Evolutionary conservation across 2,329 filamentous ascomycete species (phyloP), one percentile per base, ranked within the genome.

Genomic region (Seiridium unicorne): DNA sequence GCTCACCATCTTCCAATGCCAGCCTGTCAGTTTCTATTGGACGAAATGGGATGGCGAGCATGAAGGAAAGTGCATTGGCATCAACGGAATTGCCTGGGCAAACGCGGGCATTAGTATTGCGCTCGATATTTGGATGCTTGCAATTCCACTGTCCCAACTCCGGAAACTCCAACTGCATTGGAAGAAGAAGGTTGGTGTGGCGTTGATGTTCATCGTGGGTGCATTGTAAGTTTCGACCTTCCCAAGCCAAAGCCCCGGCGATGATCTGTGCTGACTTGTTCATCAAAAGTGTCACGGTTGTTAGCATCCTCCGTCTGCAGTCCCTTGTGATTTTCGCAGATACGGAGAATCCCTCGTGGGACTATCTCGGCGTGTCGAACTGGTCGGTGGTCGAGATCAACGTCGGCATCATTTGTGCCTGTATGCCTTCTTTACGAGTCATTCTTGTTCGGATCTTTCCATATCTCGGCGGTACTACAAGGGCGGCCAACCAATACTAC

Each of bases 171-270:
- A 76, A 4, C 64, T 82, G 51, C 74, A 76, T 58, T 77, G 74
- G 69, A 79, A 78, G 70, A 81, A 81, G 69, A 83, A 81, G 70
- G n/a, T 79, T 7, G 73, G 77, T 53, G 75, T 81, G 2, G 65
- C 56, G 79, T 51, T 82, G 8, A 67, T 67, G 2, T 64, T 81
- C 26, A 79, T 82, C 60, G 8, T 79, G 0, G 73, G 74, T 64
- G 78, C 82, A 62, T 70, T 81, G 49, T 72, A 68, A 61, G 60
- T 51, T 11, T 13, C 18, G 18, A 13, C 0, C 63, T 81, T 0
- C 78, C 18, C 79, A 0, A 65, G 81, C 31, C 38, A 8, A 13
- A 13, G 7, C 38, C 71, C 32, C 72, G 76, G 26, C 62, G 61
- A 69, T 4, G 65, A 65, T 0, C 64, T 82, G 32, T 67, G 68